Evolutionary conservation across 306 rosid genomes (phyloP).

Genomic region (Ammopiptanthus mongolicus): DNA sequence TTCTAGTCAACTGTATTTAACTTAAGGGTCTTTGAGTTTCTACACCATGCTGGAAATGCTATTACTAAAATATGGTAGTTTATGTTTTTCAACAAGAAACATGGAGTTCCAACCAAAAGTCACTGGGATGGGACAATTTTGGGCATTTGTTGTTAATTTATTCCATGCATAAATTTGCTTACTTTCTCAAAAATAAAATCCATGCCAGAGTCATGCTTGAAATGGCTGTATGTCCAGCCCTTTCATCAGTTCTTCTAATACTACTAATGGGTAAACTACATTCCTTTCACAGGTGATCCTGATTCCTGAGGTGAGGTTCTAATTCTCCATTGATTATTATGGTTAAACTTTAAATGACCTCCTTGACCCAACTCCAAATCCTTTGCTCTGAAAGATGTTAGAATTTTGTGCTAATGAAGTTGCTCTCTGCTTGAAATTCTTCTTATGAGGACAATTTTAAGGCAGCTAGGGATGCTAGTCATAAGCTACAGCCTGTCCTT

Average conservation of each 20-base stretch:
- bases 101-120: neutral
- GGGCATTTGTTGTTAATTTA: constrained; percentile 4
- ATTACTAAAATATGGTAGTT: neutral
- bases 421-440: constrained; percentile 23
- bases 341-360: constrained; percentile 32
- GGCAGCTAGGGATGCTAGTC: constrained; percentile 33
- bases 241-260: constrained; percentile 26
- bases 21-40: neutral
- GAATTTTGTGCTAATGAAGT: constrained; percentile 25
- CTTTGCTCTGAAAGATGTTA: constrained; percentile 18
- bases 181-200: constrained; percentile 15
- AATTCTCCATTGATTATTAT: constrained; percentile 17
- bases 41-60: neutral
- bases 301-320: constrained; percentile 56
- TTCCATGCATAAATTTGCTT: constrained; percentile 15
- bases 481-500: constrained; percentile 1
- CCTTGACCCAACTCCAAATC: constrained; percentile 23
- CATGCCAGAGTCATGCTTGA: constrained; percentile 35
- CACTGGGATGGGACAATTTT: neutral
- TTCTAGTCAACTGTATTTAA: neutral
- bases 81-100: neutral
- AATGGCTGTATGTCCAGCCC: constrained; percentile 30
- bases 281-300: constrained; percentile 71
- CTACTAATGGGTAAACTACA: constrained; percentile 39
- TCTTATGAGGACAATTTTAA: constrained; percentile 16